These are phyloP conservation scores for Penicillium pancosmium DNA, from an alignment of 495 filamentous ascomycete species.

Conservation along the genomic window DNA sequence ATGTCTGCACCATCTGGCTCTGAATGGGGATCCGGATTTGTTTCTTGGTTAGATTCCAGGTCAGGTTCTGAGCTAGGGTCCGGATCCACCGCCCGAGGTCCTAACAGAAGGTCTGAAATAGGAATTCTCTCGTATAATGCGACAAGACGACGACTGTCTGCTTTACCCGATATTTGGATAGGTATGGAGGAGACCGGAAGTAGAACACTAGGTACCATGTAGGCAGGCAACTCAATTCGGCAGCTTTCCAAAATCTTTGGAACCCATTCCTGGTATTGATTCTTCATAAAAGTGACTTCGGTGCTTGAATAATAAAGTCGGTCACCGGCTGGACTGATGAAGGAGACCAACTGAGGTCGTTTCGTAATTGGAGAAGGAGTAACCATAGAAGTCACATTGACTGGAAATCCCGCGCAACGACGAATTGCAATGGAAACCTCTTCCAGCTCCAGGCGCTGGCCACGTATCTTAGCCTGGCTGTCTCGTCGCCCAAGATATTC, in stretches of 20 bases:
- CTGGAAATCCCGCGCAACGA: conserved; percentile 27
- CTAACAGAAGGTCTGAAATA: conserved; percentile 7
- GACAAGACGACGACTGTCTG: conserved; percentile 33
- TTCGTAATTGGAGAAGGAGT: conserved; percentile 22
- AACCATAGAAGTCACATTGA: conserved; percentile 27
- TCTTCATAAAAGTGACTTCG: not conserved
- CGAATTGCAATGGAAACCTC: conserved; percentile 33
- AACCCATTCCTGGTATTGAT: conserved; percentile 8
- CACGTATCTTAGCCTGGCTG: conserved; percentile 32
- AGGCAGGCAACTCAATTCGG: conserved; percentile 33
- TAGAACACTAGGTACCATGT: conserved; percentile 44
- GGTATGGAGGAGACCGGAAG: conserved; percentile 30
- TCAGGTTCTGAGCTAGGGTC: not conserved
- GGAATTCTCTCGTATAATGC: conserved; percentile 21
- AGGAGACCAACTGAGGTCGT: conserved; percentile 28
- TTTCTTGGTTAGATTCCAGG: not conserved
- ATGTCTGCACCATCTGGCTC: not conserved
- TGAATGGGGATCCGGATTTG: too few relatives aligned
- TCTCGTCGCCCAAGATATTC: conserved; percentile 15
- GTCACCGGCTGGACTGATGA: conserved; percentile 15
- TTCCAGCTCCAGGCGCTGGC: conserved; percentile 41
- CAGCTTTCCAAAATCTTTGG: conserved; percentile 22
- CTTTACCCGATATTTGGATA: conserved; percentile 37
- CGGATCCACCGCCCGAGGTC: not conserved
- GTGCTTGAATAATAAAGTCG: not conserved